Evolutionary conservation across 2,329 filamentous ascomycete genomes (phyloP).

Genomic region (Cladosporium sp.): DNA sequence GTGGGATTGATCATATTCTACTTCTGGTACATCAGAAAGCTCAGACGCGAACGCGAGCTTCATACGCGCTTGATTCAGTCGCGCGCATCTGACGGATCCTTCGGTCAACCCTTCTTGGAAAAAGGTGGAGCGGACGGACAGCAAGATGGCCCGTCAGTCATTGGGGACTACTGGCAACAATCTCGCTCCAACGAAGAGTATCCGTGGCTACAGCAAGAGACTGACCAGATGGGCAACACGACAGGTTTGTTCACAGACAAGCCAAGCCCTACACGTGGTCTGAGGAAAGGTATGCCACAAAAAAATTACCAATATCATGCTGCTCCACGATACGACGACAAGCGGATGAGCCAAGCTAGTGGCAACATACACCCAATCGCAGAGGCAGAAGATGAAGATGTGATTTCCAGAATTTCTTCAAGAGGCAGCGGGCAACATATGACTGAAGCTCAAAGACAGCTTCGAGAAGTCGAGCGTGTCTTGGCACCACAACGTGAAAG

Average conservation of each 20-base stretch:
- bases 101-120: conserved; percentile 51
- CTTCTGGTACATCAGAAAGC: conserved; percentile 47
- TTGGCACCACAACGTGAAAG: conserved; percentile 20
- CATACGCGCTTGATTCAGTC: conserved; percentile 57
- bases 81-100: conserved; percentile 30
- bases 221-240: conserved; percentile 36
- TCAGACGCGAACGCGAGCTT: conserved; percentile 41
- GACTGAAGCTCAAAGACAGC: conserved; percentile 25
- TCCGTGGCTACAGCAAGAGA: conserved; percentile 20
- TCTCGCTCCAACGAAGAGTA: conserved; percentile 21
- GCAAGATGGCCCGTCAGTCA: conserved; percentile 42
- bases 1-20: conserved; percentile 46
- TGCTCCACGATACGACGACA: conserved; percentile 49
- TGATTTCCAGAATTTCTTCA: conserved; percentile 3
- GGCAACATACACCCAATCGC: conserved; percentile 64
- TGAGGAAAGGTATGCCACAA: conserved; percentile 43
- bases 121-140: conserved; percentile 37
- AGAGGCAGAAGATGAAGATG: conserved; percentile 61
- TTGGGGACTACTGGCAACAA: conserved; percentile 29
- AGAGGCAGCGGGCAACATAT: not conserved
- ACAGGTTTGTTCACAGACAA: conserved; percentile 50
- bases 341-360: conserved; percentile 50
- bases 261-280: conserved; percentile 50
- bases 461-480: conserved; percentile 26
- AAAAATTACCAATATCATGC: conserved; percentile 40